Evolutionary conservation across 441 rosid species (phyloP).

Genomic region (Populus hybrid): DNA sequence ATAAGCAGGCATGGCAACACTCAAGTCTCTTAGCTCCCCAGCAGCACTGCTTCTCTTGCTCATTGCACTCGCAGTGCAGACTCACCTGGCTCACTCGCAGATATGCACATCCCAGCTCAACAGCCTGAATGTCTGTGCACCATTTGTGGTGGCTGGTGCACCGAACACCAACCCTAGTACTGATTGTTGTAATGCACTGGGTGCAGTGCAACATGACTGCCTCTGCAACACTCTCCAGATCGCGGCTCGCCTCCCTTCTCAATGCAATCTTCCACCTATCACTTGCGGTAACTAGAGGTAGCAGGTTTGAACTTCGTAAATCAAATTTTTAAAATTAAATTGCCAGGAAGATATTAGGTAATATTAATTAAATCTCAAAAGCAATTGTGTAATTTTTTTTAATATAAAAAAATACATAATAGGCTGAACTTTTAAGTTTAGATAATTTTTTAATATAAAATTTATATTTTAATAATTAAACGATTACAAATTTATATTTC

Average conservation of each 20-base stretch:
- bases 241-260: constrained; percentile 48
- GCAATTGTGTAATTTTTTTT: background rate
- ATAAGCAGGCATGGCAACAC: constrained; percentile 8
- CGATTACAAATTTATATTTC: fast-evolving
- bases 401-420: too few species aligned
- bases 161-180: constrained; percentile 19
- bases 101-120: constrained; percentile 39
- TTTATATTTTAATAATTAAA: too few species aligned
- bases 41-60: constrained; percentile 23
- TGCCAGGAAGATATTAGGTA: too few species aligned
- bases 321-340: too few species aligned
- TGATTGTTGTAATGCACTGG: constrained; percentile 45
- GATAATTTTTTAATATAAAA: too few species aligned
- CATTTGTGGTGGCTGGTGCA: constrained; percentile 49
- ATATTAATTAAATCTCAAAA: background rate
- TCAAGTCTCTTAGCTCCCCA: constrained; percentile 10
- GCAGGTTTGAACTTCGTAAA: background rate
- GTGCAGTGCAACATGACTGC: constrained; percentile 40
- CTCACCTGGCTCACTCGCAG: constrained; percentile 20
- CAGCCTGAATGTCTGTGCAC: constrained; percentile 45
- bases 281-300: constrained; percentile 13
- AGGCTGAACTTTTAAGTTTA: too few species aligned
- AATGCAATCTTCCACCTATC: constrained; percentile 44
- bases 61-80: constrained; percentile 14
- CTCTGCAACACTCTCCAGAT: constrained; percentile 57